phyloP scores from a whole-genome alignment of 805 yeast genomes.

The Starmerella stigmatis region DNA sequence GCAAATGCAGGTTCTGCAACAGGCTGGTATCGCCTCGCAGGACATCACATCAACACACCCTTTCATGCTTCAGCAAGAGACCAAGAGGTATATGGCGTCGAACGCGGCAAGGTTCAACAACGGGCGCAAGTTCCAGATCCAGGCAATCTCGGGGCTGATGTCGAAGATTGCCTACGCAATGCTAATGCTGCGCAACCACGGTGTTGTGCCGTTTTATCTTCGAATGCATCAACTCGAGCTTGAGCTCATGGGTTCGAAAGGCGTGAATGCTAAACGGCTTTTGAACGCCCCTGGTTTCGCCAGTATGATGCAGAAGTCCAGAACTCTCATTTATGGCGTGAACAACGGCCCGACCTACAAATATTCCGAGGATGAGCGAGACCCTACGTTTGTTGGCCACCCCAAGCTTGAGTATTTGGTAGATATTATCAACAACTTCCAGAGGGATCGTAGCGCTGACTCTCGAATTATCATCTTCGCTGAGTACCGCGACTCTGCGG shows the following conservation, averaged over 20 bases:
- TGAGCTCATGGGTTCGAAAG: slow-evolving; percentile 20
- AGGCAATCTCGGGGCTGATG: slow-evolving; percentile 42
- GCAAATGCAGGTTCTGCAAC: slow-evolving; percentile 50
- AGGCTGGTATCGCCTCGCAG: slow-evolving; percentile 48
- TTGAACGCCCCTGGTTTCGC: slow-evolving; percentile 44
- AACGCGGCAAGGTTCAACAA: slow-evolving; percentile 21
- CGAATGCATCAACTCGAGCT: slow-evolving; percentile 47
- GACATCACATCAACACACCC: slow-evolving; percentile 45
- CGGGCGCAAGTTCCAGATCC: slow-evolving; percentile 22
- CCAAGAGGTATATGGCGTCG: slow-evolving; percentile 36
- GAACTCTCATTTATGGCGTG: slow-evolving; percentile 32
- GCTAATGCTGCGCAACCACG: slow-evolving; percentile 59
- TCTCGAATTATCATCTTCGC: slow-evolving; percentile 78
- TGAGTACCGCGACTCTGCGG: slow-evolving; percentile 79
- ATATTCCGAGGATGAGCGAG: slow-evolving; percentile 12
- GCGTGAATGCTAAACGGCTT: slow-evolving; percentile 47
- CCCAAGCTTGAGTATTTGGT: slow-evolving; percentile 57
- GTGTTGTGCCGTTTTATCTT: slow-evolving; percentile 62
- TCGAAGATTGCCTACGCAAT: slow-evolving; percentile 54
- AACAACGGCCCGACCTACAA: slow-evolving; percentile 22
- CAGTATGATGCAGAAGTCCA: slow-evolving; percentile 38
- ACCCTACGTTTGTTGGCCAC: slow-evolving; percentile 43
- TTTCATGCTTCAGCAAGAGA: slow-evolving; percentile 45
- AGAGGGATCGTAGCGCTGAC: slow-evolving; percentile 31
- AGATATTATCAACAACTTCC: slow-evolving; percentile 49